These are phyloP conservation scores for Peniophora sp. DNA, from an alignment of 1,284 basidiomycete species.

Conservation along the genomic window DNA sequence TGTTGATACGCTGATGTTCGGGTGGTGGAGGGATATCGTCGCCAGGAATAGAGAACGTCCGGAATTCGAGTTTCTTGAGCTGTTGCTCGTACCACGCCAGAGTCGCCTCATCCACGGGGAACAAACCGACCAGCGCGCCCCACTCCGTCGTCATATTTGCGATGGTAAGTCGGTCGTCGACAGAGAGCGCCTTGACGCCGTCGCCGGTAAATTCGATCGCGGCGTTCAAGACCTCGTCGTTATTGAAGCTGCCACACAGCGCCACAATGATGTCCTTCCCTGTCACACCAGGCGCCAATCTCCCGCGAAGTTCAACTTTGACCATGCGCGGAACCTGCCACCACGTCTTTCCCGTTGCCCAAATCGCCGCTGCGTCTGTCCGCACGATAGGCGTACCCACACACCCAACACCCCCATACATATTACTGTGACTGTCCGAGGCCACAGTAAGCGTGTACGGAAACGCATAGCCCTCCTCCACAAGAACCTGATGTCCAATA, in stretches of 20 bases:
- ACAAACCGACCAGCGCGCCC: constrained; percentile 94
- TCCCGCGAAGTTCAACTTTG: constrained; percentile 86
- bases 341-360: constrained; percentile 99
- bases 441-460: constrained; percentile 91
- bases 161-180: constrained; percentile 95
- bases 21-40: constrained; percentile 61
- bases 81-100: constrained; percentile 85
- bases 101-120: constrained; percentile 85
- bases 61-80: constrained; percentile 71
- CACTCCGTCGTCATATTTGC: constrained; percentile 99
- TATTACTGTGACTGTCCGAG: constrained; percentile 96
- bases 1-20: constrained; percentile 85
- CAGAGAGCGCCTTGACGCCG: constrained; percentile 71
- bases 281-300: constrained; percentile 82
- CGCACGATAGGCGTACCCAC: constrained; percentile 95
- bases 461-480: constrained; percentile 96
- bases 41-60: constrained; percentile 59
- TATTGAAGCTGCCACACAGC: constrained; percentile 93
- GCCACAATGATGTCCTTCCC: constrained; percentile 99
- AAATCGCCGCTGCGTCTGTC: constrained; percentile 90
- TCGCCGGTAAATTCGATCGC: constrained; percentile 98
- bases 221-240: constrained; percentile 96
- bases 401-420: constrained; percentile 98
- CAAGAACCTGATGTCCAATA: constrained; percentile 95
- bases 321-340: constrained; percentile 99